Conservation (phyloP, 495 filamentous ascomycete genomes). For the Tricharina praecox region DNA sequence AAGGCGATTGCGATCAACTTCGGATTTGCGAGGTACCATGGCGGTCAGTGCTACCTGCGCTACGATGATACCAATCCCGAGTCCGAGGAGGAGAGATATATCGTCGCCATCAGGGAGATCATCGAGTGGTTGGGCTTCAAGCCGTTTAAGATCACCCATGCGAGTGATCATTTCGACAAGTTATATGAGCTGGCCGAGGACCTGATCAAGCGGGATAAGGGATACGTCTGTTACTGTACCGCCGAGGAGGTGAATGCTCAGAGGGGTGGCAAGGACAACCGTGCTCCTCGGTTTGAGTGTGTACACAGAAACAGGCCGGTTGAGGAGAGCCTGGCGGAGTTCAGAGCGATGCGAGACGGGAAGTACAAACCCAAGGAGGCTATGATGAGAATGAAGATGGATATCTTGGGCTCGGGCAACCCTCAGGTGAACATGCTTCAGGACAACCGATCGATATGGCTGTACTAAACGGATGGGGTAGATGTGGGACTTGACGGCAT, state of each 20-base stretch:
- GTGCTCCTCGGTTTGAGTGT: conserved; percentile 57
- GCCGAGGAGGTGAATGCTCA: conserved; percentile 64
- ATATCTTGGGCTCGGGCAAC: conserved; percentile 39
- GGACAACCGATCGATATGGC: too few species aligned
- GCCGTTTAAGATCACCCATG: conserved; percentile 61
- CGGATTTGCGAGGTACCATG: conserved; percentile 75
- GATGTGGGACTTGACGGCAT: conserved; percentile 64
- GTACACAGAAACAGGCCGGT: conserved; percentile 54
- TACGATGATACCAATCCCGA: conserved; percentile 79
- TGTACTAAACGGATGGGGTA: conserved; percentile 24
- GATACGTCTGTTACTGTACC: conserved; percentile 63
- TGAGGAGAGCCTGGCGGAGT: conserved; percentile 64
- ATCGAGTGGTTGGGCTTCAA: conserved; percentile 70
- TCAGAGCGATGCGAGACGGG: conserved; percentile 80
- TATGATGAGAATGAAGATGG: conserved; percentile 83
- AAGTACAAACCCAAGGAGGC: conserved; percentile 78
- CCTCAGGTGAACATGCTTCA: conserved; percentile 58
- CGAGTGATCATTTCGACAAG: conserved; percentile 62
- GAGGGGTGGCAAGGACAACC: conserved; percentile 54
- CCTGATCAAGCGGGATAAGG: conserved; percentile 52
- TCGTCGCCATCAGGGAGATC: conserved; percentile 60
- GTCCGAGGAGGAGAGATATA: conserved; percentile 64
- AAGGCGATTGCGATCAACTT: conserved; percentile 98
- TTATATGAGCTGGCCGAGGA: conserved; percentile 82
- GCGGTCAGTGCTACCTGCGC: conserved; percentile 52